These are phyloP conservation scores for Hansenula anomala DNA, from an alignment of 1,139 yeast genomes.

Conservation along the genomic window DNA sequence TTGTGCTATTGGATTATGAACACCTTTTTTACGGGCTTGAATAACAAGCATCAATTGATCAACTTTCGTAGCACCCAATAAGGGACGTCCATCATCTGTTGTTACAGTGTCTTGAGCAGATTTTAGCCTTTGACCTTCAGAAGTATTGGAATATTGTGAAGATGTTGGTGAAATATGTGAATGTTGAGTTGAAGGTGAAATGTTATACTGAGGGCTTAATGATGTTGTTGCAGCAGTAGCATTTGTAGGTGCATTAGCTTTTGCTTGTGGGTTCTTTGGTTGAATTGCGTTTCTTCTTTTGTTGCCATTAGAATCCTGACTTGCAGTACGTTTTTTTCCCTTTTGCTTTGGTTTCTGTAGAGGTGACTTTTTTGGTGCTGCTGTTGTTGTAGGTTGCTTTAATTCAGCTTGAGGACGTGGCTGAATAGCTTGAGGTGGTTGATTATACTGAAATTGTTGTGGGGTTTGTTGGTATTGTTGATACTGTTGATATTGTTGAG, in stretches of 20 bases:
- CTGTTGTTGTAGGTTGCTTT: slow-evolving; percentile 2
- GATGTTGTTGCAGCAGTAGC: not conserved
- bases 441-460: slow-evolving; percentile 6
- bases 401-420: slow-evolving; percentile 4
- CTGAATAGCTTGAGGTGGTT: not conserved
- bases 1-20: slow-evolving; percentile 56
- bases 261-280: slow-evolving; percentile 4
- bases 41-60: slow-evolving; percentile 88
- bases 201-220: not conserved
- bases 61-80: slow-evolving; percentile 80
- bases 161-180: slow-evolving; percentile 7
- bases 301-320: not conserved
- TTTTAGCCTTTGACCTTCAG: slow-evolving; percentile 23
- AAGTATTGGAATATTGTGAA: slow-evolving; percentile 7
- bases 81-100: slow-evolving; percentile 58
- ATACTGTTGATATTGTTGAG: slow-evolving; percentile 4
- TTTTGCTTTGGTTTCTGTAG: not conserved
- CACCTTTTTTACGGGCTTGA: slow-evolving; percentile 79
- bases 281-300: slow-evolving; percentile 16
- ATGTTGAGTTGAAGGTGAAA: slow-evolving; percentile 2
- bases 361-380: slow-evolving; percentile 7
- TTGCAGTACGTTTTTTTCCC: not conserved
- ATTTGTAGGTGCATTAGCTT: not conserved
- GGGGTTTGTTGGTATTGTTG: slow-evolving; percentile 3
- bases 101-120: slow-evolving; percentile 43